phyloP scores from a whole-genome alignment of 1,284 basidiomycete genomes.

The Xerocomus amazonicus region DNA sequence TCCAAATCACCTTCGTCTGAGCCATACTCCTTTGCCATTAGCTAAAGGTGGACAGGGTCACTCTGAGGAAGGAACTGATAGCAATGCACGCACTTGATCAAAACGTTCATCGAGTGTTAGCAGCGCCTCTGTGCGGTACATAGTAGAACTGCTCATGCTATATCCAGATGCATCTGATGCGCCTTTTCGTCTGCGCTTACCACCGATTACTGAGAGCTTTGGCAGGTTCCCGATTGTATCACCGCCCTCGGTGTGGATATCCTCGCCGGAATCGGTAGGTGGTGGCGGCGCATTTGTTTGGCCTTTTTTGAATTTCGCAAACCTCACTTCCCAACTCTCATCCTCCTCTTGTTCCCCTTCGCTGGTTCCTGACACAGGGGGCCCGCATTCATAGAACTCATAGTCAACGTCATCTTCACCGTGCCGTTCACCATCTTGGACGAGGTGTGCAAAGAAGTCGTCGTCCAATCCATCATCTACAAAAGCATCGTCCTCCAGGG shows the following conservation, averaged over 20 bases:
- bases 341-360: conserved; percentile 26
- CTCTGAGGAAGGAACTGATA: background rate
- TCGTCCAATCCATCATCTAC: conserved; percentile 73
- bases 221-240: conserved; percentile 79
- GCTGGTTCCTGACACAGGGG: conserved; percentile 24
- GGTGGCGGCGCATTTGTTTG: conserved; percentile 37
- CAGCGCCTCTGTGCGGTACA: conserved; percentile 90
- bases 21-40: conserved; percentile 77
- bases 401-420: conserved; percentile 55
- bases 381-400: conserved; percentile 68
- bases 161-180: conserved; percentile 86
- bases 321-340: conserved; percentile 69
- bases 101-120: conserved; percentile 91
- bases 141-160: conserved; percentile 96
- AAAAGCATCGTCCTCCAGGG: conserved; percentile 94
- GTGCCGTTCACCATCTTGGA: conserved; percentile 68
- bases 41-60: conserved; percentile 28
- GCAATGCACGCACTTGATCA: conserved; percentile 64
- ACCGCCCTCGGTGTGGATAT: conserved; percentile 64
- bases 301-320: conserved; percentile 71
- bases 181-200: conserved; percentile 72
- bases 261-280: conserved; percentile 45
- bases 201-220: conserved; percentile 70
- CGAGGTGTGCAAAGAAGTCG: conserved; percentile 71
- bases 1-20: conserved; percentile 47